A percentile compares a stretch with the other conserved stretches of the same genome.
Evolutionary conservation across 73 alveolate genomes (phyloP).

Genomic region (Paramecium primaurelia): DNA sequence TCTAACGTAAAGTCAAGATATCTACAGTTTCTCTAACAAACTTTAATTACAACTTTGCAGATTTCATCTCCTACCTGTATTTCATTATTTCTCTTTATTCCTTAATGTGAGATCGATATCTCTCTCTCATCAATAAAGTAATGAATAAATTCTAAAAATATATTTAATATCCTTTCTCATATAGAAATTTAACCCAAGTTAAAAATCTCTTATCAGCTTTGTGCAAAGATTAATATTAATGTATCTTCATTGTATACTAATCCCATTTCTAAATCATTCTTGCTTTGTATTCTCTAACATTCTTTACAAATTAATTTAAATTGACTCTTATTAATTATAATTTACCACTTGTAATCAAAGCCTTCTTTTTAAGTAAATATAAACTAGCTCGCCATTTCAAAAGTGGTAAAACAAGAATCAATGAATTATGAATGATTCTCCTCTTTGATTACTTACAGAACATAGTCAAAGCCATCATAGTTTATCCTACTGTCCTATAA

Average conservation of each 20-base stretch:
- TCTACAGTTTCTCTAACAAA: neutral
- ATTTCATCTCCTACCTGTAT: neutral
- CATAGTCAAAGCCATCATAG: neutral
- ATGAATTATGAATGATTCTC: neutral
- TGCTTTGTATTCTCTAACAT: neutral
- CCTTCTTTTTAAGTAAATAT: neutral
- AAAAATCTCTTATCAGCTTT: neutral
- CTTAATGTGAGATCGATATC: neutral
- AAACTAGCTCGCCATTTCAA: neutral
- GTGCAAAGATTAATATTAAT: neutral
- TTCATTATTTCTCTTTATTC: neutral
- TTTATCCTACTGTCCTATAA: neutral
- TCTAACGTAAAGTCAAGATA: neutral
- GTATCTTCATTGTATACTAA: neutral
- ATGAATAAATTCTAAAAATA: neutral
- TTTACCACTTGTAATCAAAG: neutral
- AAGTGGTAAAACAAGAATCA: neutral
- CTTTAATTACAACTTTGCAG: neutral
- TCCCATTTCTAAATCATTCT: neutral
- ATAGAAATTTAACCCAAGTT: neutral
- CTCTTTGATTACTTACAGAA: neutral
- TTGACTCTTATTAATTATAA: neutral
- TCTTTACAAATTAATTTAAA: neutral
- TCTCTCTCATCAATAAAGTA: neutral
- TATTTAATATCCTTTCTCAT: neutral